Evolutionary conservation across 495 filamentous ascomycete genomes (phyloP).

Genomic region (Cercophora newfieldiana): DNA sequence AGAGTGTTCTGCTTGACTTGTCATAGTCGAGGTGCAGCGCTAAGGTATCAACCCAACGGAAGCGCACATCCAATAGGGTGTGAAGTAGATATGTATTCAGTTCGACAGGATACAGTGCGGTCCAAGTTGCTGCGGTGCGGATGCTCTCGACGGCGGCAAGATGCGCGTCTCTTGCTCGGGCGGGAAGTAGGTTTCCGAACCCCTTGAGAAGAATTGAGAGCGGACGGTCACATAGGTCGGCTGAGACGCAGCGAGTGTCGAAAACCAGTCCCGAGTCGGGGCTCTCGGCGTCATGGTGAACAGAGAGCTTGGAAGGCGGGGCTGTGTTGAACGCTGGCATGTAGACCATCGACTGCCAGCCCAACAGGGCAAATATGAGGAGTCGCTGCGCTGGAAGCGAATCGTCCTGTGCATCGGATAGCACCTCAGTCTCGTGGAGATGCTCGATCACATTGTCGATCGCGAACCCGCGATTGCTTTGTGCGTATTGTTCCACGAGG

Average conservation of each 20-base stretch:
- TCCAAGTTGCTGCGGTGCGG: not conserved
- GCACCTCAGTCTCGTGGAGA: not conserved
- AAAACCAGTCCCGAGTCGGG: constrained; percentile 9
- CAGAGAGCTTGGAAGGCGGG: not conserved
- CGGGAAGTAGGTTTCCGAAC: constrained; percentile 14
- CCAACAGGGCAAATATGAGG: constrained; percentile 6
- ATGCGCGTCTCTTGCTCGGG: not conserved
- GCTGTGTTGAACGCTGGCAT: not conserved
- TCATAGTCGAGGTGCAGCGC: constrained; percentile 11
- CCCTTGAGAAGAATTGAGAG: constrained; percentile 12
- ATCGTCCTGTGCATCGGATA: not conserved
- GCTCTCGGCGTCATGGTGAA: too few species aligned
- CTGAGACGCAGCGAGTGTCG: not conserved
- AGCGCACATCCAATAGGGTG: not conserved
- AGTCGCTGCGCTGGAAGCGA: not conserved
- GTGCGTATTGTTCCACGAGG: not conserved
- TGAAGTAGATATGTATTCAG: not conserved
- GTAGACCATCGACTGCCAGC: constrained; percentile 11
- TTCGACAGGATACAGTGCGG: not conserved
- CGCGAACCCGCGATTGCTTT: not conserved
- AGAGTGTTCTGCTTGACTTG: constrained; percentile 4
- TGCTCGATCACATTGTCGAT: not conserved
- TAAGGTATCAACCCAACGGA: not conserved
- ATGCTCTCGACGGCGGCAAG: not conserved
- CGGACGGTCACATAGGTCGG: constrained; percentile 3